Conservation (phyloP, 345 rosid species). For the Eucalyptus regnans region DNA sequence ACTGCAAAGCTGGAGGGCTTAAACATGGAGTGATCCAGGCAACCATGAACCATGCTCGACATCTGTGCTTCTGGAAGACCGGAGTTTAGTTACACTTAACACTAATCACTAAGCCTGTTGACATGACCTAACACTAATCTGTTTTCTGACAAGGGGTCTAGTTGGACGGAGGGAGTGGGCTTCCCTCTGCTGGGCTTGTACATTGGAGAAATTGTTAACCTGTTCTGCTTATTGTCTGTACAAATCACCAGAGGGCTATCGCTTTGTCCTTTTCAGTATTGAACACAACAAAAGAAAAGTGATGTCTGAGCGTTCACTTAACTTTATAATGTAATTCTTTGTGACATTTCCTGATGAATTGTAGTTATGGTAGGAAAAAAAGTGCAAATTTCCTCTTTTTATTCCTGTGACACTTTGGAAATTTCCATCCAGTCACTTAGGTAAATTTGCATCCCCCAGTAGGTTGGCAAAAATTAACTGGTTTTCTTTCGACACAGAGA, state of each 20-base stretch:
- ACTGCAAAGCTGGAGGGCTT: neutral
- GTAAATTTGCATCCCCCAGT: neutral
- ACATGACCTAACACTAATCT: neutral
- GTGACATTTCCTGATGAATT: neutral
- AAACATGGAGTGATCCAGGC: neutral
- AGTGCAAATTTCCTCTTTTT: neutral
- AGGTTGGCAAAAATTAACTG: neutral
- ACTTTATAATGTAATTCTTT: neutral
- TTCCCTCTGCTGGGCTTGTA: neutral
- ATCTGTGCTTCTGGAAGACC: neutral
- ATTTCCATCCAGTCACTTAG: neutral
- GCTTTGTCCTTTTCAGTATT: neutral
- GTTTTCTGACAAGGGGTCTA: neutral
- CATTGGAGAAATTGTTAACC: neutral
- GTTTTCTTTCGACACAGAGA: constrained; percentile 27
- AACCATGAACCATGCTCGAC: neutral
- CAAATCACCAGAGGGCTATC: neutral
- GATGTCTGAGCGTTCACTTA: neutral
- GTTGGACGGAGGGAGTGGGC: neutral
- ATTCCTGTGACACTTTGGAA: neutral
- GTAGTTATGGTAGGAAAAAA: neutral
- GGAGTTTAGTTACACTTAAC: neutral
- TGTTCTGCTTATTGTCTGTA: neutral
- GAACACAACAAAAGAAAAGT: neutral
- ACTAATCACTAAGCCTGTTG: neutral